A percentile compares a stretch with the other conserved stretches of the same genome.
Conservation (phyloP, 345 rosid species). For the Conringia planisiliqua region DNA sequence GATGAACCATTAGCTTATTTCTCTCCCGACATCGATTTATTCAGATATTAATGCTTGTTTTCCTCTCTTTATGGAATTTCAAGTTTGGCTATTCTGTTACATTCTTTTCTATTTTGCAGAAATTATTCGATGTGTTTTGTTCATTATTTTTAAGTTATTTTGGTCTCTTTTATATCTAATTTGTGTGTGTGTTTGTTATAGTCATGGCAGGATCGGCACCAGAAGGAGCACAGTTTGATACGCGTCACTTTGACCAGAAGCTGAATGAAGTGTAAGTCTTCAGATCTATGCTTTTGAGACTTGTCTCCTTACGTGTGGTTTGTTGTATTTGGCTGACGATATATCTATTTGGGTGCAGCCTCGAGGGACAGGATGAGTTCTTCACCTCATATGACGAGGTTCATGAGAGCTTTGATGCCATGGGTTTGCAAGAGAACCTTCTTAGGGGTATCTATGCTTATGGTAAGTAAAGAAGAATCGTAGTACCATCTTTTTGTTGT, state of each 20-base stretch:
- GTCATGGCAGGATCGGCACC: constrained; percentile 45
- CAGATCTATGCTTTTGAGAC: not conserved
- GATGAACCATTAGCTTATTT: constrained; percentile 17
- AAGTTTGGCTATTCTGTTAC: constrained; percentile 36
- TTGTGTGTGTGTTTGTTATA: constrained; percentile 7
- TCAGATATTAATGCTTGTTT: constrained; percentile 37
- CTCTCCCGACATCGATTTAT: constrained; percentile 19
- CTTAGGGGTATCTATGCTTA: constrained; percentile 50
- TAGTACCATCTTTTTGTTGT: not conserved
- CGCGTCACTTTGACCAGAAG: constrained; percentile 39
- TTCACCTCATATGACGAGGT: constrained; percentile 45
- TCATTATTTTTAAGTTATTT: not conserved
- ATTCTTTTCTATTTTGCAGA: not conserved
- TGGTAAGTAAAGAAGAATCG: constrained; percentile 23
- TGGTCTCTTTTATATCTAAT: not conserved
- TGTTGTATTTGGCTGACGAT: not conserved
- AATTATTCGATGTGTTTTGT: not conserved
- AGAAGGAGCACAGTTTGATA: constrained; percentile 45
- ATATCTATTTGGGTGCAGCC: constrained; percentile 11
- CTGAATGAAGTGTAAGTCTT: constrained; percentile 41
- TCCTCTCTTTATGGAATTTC: constrained; percentile 19
- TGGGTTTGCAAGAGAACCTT: constrained; percentile 49
- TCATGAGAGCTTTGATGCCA: constrained; percentile 47
- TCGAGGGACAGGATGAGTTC: constrained; percentile 42
- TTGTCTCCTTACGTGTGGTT: not conserved